Evolutionary conservation across 225 moss, liverwort and hornwort genomes (phyloP), one percentile per base, ranked within the genome.

Genomic region (Asterella californica): DNA sequence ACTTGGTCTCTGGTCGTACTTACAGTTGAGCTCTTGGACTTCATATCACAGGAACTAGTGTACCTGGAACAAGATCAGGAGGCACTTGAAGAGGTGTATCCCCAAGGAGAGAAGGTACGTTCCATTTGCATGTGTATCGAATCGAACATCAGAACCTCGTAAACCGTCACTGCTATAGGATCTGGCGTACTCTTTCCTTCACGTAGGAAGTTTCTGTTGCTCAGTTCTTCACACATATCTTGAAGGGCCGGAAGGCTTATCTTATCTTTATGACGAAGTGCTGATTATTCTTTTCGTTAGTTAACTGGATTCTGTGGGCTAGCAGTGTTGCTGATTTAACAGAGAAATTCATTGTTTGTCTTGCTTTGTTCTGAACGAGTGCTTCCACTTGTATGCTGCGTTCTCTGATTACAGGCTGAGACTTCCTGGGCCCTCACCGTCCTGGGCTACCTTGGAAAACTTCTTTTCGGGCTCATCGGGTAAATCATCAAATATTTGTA

Each of bases 41-140:
- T 60, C 24, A 15, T 47, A n/a, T 32, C 19, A 45, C 67, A 99
- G 99, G 99, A 99, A 81, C 90, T 95, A 25, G 78, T 91, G 5
- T 95, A 88, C 63, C 49, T 95, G 77, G 99, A 99, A 89, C 90
- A 95, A 88, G 99, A 99, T 78, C 93, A 99, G 78, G 90, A 93
- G 80, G 93, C 90, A 78, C 60, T 99, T 4, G 84, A 88, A 5
- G 99, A 99, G 82, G 95, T 93, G 69, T 99, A 90, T 59, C 99
- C 99, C 74, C 99, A 99, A 85, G 99, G 99, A 86, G 99, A 95
- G 79, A 91, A 95, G 95, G 99, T 93, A 81, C 4, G 5, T 57
- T 32, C 5, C 14, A 10, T 32, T 48, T 38, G 45, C 27, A 0
- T 47, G 4, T 45, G 2, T 11, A 30, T 65, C 10, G 14, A 33